Evolutionary conservation across 176 grass and related monocot genomes (phyloP).

Genomic region (Areca catechu): DNA sequence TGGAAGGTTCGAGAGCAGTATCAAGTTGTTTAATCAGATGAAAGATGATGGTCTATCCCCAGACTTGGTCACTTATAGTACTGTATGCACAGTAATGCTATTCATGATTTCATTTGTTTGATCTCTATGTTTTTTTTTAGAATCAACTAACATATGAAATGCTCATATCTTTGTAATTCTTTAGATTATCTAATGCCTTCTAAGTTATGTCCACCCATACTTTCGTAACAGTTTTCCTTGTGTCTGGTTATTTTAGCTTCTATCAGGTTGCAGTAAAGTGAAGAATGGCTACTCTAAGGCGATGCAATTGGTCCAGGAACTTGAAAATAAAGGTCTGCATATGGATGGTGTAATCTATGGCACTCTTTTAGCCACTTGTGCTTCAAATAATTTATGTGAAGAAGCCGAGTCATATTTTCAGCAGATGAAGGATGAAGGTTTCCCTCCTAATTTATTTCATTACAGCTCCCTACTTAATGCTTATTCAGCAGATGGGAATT

Average conservation of each 20-base stretch:
- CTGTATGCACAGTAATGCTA: constrained; percentile 36
- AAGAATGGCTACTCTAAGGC: constrained; percentile 64
- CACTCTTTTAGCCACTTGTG: constrained; percentile 70
- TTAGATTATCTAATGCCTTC: no score
- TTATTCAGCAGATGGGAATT: constrained; percentile 64
- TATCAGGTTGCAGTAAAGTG: constrained; percentile 74
- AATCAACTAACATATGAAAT: no score
- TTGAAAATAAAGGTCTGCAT: constrained; percentile 43
- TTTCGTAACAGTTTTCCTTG: no score
- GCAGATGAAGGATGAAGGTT: constrained; percentile 86
- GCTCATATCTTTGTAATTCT: no score
- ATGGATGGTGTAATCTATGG: constrained; percentile 96
- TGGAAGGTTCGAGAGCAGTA: constrained; percentile 52
- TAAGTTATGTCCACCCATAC: no score
- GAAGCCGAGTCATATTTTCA: constrained; percentile 83
- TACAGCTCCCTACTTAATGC: constrained; percentile 89
- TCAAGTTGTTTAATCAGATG: constrained; percentile 82
- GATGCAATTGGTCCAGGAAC: constrained; percentile 57
- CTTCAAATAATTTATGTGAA: constrained; percentile 60
- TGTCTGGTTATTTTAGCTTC: constrained; percentile 39
- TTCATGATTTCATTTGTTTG: neutral
- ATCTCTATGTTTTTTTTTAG: neutral
- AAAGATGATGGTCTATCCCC: constrained; percentile 60
- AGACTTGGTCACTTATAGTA: constrained; percentile 86
- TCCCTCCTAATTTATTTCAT: constrained; percentile 78